Conservation (phyloP, 495 filamentous ascomycete species). For the Aspergillus biplanus region DNA sequence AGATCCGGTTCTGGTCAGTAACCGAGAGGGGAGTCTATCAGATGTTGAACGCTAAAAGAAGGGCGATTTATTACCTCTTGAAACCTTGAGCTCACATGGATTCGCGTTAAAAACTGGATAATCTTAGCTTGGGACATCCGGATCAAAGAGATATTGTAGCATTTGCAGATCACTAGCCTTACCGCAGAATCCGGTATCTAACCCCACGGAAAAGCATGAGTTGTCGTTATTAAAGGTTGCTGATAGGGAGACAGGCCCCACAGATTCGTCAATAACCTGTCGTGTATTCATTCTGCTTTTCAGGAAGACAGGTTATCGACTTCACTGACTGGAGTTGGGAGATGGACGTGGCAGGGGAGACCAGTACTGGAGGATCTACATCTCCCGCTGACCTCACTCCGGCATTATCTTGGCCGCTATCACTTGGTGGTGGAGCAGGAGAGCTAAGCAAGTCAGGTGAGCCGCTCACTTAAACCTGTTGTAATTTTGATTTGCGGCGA, state of each 20-base stretch:
- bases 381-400: slow-evolving; percentile 7
- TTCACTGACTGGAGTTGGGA: slow-evolving; percentile 1
- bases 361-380: not conserved
- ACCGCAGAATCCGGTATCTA: slow-evolving; percentile 89
- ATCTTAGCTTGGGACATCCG: slow-evolving; percentile 8
- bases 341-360: slow-evolving; percentile 3
- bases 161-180: slow-evolving; percentile 34
- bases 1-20: slow-evolving; percentile 7
- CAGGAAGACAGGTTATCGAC: slow-evolving; percentile 13
- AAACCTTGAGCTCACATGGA: slow-evolving; percentile 73
- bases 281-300: slow-evolving; percentile 78
- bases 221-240: slow-evolving; percentile 85
- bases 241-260: slow-evolving; percentile 75
- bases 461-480: not conserved
- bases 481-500: too few relatives aligned
- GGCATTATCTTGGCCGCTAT: not conserved
- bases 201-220: slow-evolving; percentile 85
- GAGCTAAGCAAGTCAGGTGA: slow-evolving; percentile 1
- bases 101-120: slow-evolving; percentile 74
- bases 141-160: slow-evolving; percentile 16
- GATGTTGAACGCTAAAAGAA: not conserved
- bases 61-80: slow-evolving; percentile 53
- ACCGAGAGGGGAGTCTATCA: not conserved
- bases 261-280: slow-evolving; percentile 77
- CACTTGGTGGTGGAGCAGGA: not conserved